Percentiles rank a stretch among this genome's conserved stretches.
phyloP scores from a whole-genome alignment of 352 stramenopile genomes.

The Globisporangium middletonii region DNA sequence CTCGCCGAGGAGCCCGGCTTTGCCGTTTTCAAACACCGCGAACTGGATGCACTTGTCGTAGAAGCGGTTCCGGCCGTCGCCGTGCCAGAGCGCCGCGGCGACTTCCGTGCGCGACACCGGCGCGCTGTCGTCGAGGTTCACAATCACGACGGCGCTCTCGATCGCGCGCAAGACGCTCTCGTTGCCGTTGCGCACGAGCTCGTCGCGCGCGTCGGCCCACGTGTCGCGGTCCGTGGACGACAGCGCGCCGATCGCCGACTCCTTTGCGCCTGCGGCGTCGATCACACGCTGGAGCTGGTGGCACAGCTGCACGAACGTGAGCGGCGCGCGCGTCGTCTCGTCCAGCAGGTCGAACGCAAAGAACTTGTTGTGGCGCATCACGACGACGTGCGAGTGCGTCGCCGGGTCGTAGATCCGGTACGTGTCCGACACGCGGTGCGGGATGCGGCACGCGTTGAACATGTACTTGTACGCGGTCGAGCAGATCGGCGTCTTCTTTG shows the following conservation, averaged over 20 bases:
- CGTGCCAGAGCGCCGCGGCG: conserved; percentile 66
- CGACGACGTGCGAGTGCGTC: conserved; percentile 81
- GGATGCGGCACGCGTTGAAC: conserved; percentile 95
- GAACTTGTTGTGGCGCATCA: conserved; percentile 84
- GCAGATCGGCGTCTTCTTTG: conserved; percentile 89
- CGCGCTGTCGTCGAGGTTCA: conserved; percentile 62
- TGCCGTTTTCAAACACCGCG: conserved; percentile 94
- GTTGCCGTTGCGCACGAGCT: conserved; percentile 64
- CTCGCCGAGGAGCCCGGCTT: conserved; percentile 91
- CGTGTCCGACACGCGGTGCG: conserved; percentile 59
- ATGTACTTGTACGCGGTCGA: conserved; percentile 92
- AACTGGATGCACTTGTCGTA: conserved; percentile 97
- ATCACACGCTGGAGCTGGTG: conserved; percentile 52
- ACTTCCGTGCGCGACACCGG: conserved; percentile 61
- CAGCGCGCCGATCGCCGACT: conserved; percentile 61
- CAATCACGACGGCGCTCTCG: conserved; percentile 59
- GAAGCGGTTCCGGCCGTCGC: conserved; percentile 92
- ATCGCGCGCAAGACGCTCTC: conserved; percentile 43
- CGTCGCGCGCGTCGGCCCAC: conserved; percentile 74
- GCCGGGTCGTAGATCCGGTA: conserved; percentile 89
- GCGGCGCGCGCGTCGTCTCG: conserved; percentile 18
- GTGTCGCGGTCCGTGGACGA: conserved; percentile 62
- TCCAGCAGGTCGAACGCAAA: conserved; percentile 60
- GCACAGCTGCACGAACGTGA: conserved; percentile 56
- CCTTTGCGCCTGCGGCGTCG: conserved; percentile 33